Evolutionary conservation across 352 stramenopile species (phyloP), one percentile per base, ranked within the genome.

Genomic region (Aphanomyces astaci): DNA sequence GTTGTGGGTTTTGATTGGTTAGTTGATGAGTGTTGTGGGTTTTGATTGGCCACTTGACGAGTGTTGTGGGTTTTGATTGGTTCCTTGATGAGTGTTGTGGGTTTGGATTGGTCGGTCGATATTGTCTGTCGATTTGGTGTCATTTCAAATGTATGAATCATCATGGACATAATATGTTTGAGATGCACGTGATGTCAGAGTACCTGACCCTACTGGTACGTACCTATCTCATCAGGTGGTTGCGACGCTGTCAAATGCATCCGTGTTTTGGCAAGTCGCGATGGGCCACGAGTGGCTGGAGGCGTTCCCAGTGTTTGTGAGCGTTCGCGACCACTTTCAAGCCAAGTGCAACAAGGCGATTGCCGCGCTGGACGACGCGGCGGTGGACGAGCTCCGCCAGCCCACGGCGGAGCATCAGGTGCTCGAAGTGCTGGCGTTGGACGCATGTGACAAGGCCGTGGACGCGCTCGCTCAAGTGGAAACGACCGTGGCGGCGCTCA

Each of bases 311-410:
- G 33, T 25, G 11, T 46, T 65, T 22, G 56, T 48, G 7, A 17
- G 1, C 0, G 39, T 36, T 4, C 19, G 25, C 4, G 32, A 46
- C 5, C 2, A 4, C 11, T 48, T 65, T 22, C 56, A 65, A 53
- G 36, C 22, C 5, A 48, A 46, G 4, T 65, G 56, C 56, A 48
- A 52, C 56, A 65, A 65, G 33, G 56, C 56, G 4, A 51, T 65
- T 11, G 36, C 32, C 17, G 56, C 56, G 22, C 39, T 65, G 1
- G 56, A 65, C 25, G 56, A 51, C 39, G 56, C 36, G 2, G 56
- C 56, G 1, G n/a, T 53, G 2, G 56, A 53, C 2, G 56, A 32
- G 32, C 51, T 46, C 33, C 13, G 17, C 13, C 51, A 39, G 48
- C 56, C 31, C 11, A 65, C 56, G 36, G 51, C 46, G n/a, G 56